Evolutionary conservation across 2,329 filamentous ascomycete genomes (phyloP).

Genomic region (Knufia fluminis): DNA sequence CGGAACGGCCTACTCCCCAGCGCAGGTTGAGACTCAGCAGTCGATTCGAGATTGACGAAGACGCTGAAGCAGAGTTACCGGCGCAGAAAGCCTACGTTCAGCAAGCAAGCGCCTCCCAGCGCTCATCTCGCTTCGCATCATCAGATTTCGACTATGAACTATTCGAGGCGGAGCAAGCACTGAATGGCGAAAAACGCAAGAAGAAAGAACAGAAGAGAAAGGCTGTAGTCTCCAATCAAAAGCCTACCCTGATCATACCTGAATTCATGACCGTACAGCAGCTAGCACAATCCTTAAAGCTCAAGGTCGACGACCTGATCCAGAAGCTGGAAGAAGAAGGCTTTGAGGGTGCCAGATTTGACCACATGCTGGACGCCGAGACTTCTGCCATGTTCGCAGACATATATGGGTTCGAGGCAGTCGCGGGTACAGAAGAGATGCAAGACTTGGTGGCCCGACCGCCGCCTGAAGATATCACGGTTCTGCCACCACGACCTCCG

Average conservation of each 20-base stretch:
- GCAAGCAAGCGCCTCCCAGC: background rate
- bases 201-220: conserved; percentile 34
- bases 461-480: conserved; percentile 55
- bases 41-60: conserved; percentile 21
- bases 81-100: conserved; percentile 22
- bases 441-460: conserved; percentile 66
- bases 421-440: conserved; percentile 54
- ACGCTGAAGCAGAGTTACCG: conserved; percentile 30
- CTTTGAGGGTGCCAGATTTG: conserved; percentile 73
- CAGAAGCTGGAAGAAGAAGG: conserved; percentile 71
- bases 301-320: conserved; percentile 63
- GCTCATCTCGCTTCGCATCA: background rate
- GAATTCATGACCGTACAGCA: conserved; percentile 87
- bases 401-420: conserved; percentile 86
- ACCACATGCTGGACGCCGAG: conserved; percentile 82
- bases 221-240: conserved; percentile 27
- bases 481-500: conserved; percentile 67
- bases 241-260: conserved; percentile 64
- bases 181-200: conserved; percentile 26
- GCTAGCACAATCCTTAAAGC: conserved; percentile 63
- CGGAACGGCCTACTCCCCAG: background rate
- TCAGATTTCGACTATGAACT: conserved; percentile 6
- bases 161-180: conserved; percentile 15
- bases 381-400: conserved; percentile 81
- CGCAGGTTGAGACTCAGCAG: background rate